These are phyloP conservation scores for Umbilicus rupestris DNA, from an alignment of 164 flowering plant species.

Conservation along the genomic window DNA sequence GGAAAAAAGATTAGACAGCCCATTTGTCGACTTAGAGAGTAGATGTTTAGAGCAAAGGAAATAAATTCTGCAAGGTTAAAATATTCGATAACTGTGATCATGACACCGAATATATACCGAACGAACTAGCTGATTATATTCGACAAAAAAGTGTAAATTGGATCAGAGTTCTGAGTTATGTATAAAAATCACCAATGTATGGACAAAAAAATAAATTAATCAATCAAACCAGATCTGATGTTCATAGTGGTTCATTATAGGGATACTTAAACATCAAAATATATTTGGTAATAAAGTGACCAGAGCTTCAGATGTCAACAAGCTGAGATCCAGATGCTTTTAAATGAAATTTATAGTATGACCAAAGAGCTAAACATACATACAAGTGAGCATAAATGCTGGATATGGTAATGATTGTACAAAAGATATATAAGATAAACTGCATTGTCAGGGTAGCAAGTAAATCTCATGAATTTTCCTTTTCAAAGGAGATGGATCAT, in stretches of 20 bases:
- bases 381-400: neutral
- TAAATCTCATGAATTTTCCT: too few relatives aligned
- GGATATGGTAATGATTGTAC: neutral
- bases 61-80: neutral
- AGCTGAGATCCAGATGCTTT: neutral
- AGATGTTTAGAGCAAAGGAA: neutral
- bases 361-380: neutral
- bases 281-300: too few relatives aligned
- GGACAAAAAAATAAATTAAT: neutral
- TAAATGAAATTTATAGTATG: too few relatives aligned
- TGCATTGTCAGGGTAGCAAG: neutral
- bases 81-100: neutral
- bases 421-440: neutral
- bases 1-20: neutral
- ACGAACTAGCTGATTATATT: neutral
- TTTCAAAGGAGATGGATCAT: neutral
- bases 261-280: neutral
- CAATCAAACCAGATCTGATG: neutral
- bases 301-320: neutral
- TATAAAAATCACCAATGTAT: neutral
- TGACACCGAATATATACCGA: neutral
- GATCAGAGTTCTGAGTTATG: neutral
- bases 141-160: neutral
- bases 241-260: neutral
- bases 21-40: neutral